These are phyloP conservation scores for Saccharomyces hybrid DNA, from an alignment of 1,139 yeast species.

Conservation along the genomic window DNA sequence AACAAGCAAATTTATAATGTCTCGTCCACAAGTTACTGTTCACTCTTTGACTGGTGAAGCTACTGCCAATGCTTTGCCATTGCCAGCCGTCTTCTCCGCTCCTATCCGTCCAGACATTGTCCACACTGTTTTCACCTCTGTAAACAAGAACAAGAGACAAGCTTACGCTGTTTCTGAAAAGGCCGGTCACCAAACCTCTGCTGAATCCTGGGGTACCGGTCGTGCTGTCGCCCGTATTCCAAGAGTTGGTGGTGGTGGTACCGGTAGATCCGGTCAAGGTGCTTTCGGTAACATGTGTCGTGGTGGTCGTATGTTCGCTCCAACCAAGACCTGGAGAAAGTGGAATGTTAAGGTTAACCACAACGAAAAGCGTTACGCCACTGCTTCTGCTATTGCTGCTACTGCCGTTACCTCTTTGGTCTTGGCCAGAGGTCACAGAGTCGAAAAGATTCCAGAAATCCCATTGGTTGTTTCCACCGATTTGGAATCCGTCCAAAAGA, in stretches of 20 bases:
- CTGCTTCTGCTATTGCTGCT: slow-evolving; percentile 99
- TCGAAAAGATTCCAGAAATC: slow-evolving; percentile 96
- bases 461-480: slow-evolving; percentile 96
- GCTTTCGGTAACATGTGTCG: slow-evolving; percentile 99
- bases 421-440: slow-evolving; percentile 99
- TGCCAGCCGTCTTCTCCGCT: slow-evolving; percentile 98
- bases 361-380: slow-evolving; percentile 99
- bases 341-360: slow-evolving; percentile 99
- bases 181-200: slow-evolving; percentile 99
- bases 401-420: slow-evolving; percentile 97
- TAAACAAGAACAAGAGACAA: slow-evolving; percentile 99
- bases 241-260: slow-evolving; percentile 99
- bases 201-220: slow-evolving; percentile 99
- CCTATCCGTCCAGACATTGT: slow-evolving; percentile 99
- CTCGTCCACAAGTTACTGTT: slow-evolving; percentile 97
- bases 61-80: slow-evolving; percentile 75
- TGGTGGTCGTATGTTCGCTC: slow-evolving; percentile 99
- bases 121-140: slow-evolving; percentile 96
- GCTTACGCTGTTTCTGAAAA: slow-evolving; percentile 98
- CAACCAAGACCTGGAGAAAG: slow-evolving; percentile 99
- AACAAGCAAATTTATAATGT: slow-evolving; percentile 37
- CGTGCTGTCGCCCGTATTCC: slow-evolving; percentile 99
- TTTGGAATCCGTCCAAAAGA: slow-evolving; percentile 87
- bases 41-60: slow-evolving; percentile 83
- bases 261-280: slow-evolving; percentile 99